Conservation (phyloP, 2,329 filamentous ascomycete genomes). For the Phaeomoniella chlamydospora region DNA sequence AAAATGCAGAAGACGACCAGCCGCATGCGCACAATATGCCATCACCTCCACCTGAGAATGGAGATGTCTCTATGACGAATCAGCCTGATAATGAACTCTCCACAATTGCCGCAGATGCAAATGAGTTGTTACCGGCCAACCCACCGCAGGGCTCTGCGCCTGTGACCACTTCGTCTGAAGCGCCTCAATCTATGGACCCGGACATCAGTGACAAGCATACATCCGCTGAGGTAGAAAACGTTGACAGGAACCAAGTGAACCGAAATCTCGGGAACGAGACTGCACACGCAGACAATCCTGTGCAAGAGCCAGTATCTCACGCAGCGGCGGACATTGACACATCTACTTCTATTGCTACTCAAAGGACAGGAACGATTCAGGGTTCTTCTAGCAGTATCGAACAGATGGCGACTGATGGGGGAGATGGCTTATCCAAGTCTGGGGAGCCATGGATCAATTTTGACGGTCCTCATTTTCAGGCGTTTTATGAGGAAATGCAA, state of each 20-base stretch:
- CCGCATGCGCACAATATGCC: constrained; percentile 1
- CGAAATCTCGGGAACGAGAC: background rate
- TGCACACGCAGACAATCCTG: background rate
- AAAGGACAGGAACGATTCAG: background rate
- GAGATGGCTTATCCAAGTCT: background rate
- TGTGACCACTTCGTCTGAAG: background rate
- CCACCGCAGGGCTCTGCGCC: constrained; percentile 17
- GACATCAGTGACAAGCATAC: background rate
- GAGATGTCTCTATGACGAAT: constrained; percentile 1
- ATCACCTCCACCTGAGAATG: constrained; percentile 2
- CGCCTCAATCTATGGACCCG: background rate
- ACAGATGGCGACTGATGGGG: background rate
- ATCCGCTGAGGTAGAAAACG: too few species aligned
- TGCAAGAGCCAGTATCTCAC: background rate
- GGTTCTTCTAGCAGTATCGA: background rate
- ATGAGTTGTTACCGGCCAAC: constrained; percentile 27
- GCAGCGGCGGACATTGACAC: background rate
- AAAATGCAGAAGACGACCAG: constrained; percentile 2
- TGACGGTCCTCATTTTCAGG: constrained; percentile 1
- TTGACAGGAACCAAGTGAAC: background rate
- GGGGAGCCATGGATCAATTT: constrained; percentile 1
- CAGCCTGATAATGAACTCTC: constrained; percentile 17
- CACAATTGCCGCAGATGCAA: constrained; percentile 30
- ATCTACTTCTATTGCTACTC: constrained; percentile 1
- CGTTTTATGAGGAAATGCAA: constrained; percentile 8